Conservation (phyloP, 352 stramenopile genomes). For the Nothophytophthora sp. region DNA sequence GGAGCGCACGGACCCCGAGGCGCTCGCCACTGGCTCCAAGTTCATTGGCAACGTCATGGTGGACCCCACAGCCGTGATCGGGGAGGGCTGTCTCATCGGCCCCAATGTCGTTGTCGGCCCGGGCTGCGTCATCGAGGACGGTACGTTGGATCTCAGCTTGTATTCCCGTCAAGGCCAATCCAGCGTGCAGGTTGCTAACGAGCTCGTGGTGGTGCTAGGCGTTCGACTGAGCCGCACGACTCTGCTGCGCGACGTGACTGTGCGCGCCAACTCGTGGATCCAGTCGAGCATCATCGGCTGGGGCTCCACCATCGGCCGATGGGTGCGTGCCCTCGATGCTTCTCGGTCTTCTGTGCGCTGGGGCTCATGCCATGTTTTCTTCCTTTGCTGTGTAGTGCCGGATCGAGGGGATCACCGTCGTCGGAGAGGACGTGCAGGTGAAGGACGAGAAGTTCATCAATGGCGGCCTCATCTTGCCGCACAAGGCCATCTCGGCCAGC, state of each 20-base stretch:
- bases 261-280: conserved; percentile 85
- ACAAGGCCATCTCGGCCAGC: conserved; percentile 88
- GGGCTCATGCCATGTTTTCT: neutral
- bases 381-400: conserved; percentile 68
- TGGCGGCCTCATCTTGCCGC: conserved; percentile 83
- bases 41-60: conserved; percentile 89
- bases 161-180: too few relatives aligned
- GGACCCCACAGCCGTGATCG: conserved; percentile 75
- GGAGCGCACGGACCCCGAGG: conserved; percentile 39
- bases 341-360: neutral
- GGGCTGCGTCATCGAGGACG: conserved; percentile 84
- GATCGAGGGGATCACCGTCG: conserved; percentile 82
- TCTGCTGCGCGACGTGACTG: conserved; percentile 72
- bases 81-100: conserved; percentile 78
- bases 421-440: conserved; percentile 88
- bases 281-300: conserved; percentile 90
- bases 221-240: conserved; percentile 84
- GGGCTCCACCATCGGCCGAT: conserved; percentile 85
- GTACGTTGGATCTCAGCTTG: conserved; percentile 28
- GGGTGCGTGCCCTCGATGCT: conserved; percentile 37
- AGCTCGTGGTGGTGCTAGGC: too few relatives aligned
- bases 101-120: conserved; percentile 86
- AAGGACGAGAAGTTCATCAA: conserved; percentile 92
- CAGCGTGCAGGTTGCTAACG: too few relatives aligned
- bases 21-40: conserved; percentile 60